phyloP scores from a whole-genome alignment of 495 filamentous ascomycete genomes.

The Astrothelium subdiscretum region DNA sequence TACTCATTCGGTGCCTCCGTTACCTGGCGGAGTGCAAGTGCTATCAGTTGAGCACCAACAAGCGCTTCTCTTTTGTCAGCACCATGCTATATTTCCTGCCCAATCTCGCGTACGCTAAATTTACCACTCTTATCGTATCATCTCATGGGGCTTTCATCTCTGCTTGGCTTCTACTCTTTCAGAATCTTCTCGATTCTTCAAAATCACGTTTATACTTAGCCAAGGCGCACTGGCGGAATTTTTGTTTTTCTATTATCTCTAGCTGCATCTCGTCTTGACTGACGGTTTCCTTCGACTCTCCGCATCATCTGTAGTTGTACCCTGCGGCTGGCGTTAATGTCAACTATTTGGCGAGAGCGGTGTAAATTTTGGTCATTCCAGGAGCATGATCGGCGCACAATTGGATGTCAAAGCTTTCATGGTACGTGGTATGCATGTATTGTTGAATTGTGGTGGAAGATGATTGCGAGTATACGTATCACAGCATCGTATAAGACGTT shows the following conservation, averaged over 20 bases:
- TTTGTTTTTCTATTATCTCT: too few species aligned
- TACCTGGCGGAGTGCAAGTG: background rate
- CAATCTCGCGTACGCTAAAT: too few species aligned
- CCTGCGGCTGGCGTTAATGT: background rate
- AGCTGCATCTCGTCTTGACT: background rate
- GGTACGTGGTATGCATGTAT: background rate
- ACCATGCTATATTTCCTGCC: too few species aligned
- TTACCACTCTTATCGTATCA: background rate
- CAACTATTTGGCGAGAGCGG: background rate
- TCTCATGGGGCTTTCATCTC: too few species aligned
- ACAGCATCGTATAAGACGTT: too few species aligned
- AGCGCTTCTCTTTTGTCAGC: background rate
- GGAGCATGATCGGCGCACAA: background rate
- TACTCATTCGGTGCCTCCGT: background rate
- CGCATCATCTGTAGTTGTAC: background rate
- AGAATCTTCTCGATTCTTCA: too few species aligned
- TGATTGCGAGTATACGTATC: too few species aligned
- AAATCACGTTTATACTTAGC: too few species aligned
- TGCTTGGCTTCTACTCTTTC: too few species aligned
- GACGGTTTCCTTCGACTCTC: background rate
- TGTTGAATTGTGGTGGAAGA: background rate
- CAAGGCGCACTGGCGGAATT: background rate
- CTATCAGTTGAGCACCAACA: background rate
- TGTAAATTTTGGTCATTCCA: background rate
- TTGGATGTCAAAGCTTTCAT: background rate